A percentile compares a stretch with the other conserved stretches of the same genome.
Evolutionary conservation across 495 filamentous ascomycete species (phyloP).

Genomic region (Hypoxylon lenormandii): DNA sequence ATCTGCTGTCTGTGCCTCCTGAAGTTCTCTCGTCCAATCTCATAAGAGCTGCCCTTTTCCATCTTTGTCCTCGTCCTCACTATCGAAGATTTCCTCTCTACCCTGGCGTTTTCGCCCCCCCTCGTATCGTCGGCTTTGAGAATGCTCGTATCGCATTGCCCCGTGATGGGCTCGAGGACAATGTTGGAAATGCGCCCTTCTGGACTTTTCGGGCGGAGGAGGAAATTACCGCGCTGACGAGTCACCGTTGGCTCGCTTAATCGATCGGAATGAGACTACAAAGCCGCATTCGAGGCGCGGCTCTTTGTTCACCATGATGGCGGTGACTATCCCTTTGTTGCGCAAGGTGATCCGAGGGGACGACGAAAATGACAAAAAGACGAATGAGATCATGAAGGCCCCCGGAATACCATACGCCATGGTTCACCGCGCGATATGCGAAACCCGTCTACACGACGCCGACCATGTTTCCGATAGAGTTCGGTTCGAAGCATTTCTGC

Average conservation of each 20-base stretch:
- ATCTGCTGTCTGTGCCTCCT: conserved; percentile 22
- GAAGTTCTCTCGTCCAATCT: conserved; percentile 29
- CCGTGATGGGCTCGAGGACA: background rate
- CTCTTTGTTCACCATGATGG: conserved; percentile 41
- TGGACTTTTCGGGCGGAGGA: background rate
- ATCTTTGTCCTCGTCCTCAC: conserved; percentile 16
- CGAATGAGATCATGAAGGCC: conserved; percentile 15
- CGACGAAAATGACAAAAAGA: conserved; percentile 31
- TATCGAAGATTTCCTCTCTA: background rate
- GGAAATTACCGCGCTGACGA: conserved; percentile 1
- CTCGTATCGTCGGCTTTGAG: conserved; percentile 2
- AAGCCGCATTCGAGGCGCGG: conserved; percentile 42
- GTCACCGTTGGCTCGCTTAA: conserved; percentile 36
- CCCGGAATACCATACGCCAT: conserved; percentile 18
- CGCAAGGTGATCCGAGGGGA: conserved; percentile 17
- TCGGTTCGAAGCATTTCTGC: conserved; percentile 30
- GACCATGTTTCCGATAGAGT: conserved; percentile 28
- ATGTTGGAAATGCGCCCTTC: background rate
- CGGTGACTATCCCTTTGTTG: conserved; percentile 41
- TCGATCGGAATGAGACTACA: conserved; percentile 33
- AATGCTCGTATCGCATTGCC: background rate
- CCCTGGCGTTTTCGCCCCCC: conserved; percentile 10
- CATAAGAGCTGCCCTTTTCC: conserved; percentile 31
- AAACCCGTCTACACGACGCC: conserved; percentile 27
- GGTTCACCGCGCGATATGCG: conserved; percentile 23